Base-by-base conservation (phyloP, 2,329 filamentous ascomycete species). In the Fusarium algeriense region DNA sequence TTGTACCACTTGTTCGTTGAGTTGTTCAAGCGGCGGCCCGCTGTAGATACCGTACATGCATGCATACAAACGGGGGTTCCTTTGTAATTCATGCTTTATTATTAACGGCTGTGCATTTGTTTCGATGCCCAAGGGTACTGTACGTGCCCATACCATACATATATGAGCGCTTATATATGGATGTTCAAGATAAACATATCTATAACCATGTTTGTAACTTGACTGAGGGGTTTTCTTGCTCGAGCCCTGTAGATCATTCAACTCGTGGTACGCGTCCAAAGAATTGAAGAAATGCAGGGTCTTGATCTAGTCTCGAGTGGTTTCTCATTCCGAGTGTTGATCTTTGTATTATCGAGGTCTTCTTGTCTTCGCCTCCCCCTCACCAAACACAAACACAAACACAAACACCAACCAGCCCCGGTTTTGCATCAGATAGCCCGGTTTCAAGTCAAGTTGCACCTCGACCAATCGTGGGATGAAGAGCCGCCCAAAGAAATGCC, bases 361-460 rank as follows among this genome's bases (percentile, higher is more conserved):
- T 54, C 12, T 38, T 35, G 32, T 34, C 40, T 53, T 57, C 50
- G 62, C 54, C 64, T 67, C 56, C 41, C 48, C 62, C 54, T 64
- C 58, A 46, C 34, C 48, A 34, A 53, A 30, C 43, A 34, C 38
- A n/a, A 26, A 19, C 17, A 7, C 38, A 13, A 14, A 9, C 13
- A 23, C 23, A 23, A 23, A 23, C 23, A 23, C 40, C 19, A 40
- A 14, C 38, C 55, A 38, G 55, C 64, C 64, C 56, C 64, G 62
- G 64, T 70, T 70, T 70, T 70, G 64, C 52, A 60, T 65, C 64
- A 71, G 55, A 70, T 64, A 63, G 69, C 43, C 50, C 49, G 57
- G 70, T 73, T 73, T 73, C 70, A 73, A 41, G 44, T 71, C 46
- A 30, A 54, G 41, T 26, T 28, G 38, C 41, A 35, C 20, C 23